Base-by-base conservation (phyloP, 2,329 filamentous ascomycete species). In the Aspergillus quadrilineatus region DNA sequence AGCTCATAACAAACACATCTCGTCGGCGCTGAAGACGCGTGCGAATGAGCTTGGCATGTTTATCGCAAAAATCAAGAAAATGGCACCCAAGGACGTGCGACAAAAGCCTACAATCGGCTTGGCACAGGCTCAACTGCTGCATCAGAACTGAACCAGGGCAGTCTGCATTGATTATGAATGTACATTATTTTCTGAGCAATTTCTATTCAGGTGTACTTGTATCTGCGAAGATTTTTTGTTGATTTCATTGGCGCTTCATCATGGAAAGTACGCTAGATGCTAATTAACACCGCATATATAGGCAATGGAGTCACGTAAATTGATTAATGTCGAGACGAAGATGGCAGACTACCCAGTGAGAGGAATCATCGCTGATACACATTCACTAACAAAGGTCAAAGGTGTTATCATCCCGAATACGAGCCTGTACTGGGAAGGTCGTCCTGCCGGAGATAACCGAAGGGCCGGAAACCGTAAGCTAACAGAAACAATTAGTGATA, bases 401-500 rank as follows among this genome's bases (percentile, higher is more conserved):
- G 1, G 89, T 92, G 69, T 89, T 85, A 71, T 95, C 90, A 44
- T 86, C 80, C 47, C 84, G 80, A 64, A 94, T 85, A 55, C 75
- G 84, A 37, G 84, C 90, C 48, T 81, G 74, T 9, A 88, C 80
- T 4, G 87, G 85, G 29, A 93, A 72, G 6, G 79, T 79, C 0
- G 83, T 82, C 72, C 89, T 85, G 6, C 80, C 82, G 42, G 86
- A 88, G 50, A 85, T 84, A 12, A 96, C 90, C 44, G 85, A 85
- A 10, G 90, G 89, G 1, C 91, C 91, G 34, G 80, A 80, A 3
- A 88, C 88, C 37, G 87, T 77, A 63, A 96, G 85, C 84, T 91
- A 55, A 44, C 15, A 46, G 26, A 53, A 39, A 8, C 8, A 22
- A 50, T 69, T 57, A 65, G 61, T 46, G 14, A 48, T 50, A 53